phyloP scores from a whole-genome alignment of 2,329 filamentous ascomycete genomes.

The Chrysosporium keratinophilum region DNA sequence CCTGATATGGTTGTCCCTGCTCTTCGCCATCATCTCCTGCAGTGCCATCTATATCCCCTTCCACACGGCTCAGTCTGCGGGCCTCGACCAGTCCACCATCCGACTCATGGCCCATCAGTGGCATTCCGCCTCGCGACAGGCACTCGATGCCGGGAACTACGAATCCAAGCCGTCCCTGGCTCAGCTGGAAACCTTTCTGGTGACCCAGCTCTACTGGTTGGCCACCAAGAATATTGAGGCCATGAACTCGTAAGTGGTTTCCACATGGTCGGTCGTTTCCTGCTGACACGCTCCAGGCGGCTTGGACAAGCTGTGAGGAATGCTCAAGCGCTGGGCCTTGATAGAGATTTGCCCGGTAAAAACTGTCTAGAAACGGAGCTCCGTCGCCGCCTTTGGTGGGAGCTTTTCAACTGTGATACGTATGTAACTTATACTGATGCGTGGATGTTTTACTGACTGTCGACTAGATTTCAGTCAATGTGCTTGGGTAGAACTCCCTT shows the following conservation, averaged over 20 bases:
- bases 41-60: constrained; percentile 23
- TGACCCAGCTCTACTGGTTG: constrained; percentile 26
- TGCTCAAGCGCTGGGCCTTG: constrained; percentile 20
- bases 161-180: constrained; percentile 22
- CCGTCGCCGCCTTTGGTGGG: constrained; percentile 22
- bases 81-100: constrained; percentile 15
- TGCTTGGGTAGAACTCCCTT: constrained; percentile 21
- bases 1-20: constrained; percentile 25
- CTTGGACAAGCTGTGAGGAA: constrained; percentile 22
- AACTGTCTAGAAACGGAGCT: constrained; percentile 20
- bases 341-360: constrained; percentile 17
- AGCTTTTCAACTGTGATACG: constrained; percentile 20
- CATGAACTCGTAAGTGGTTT: constrained; percentile 25
- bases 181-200: constrained; percentile 24
- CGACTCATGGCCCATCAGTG: constrained; percentile 22
- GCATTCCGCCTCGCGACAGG: constrained; percentile 24
- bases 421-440: constrained; percentile 10
- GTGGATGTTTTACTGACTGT: not conserved
- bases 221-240: constrained; percentile 26
- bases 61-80: constrained; percentile 19
- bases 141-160: constrained; percentile 23
- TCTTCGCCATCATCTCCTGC: constrained; percentile 24
- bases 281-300: constrained; percentile 11
- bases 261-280: not conserved
- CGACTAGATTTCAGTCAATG: constrained; percentile 21